Evolutionary conservation across 1,284 basidiomycete species (phyloP), one percentile per base, ranked within the genome.

Genomic region (Schizophyllum amplum): DNA sequence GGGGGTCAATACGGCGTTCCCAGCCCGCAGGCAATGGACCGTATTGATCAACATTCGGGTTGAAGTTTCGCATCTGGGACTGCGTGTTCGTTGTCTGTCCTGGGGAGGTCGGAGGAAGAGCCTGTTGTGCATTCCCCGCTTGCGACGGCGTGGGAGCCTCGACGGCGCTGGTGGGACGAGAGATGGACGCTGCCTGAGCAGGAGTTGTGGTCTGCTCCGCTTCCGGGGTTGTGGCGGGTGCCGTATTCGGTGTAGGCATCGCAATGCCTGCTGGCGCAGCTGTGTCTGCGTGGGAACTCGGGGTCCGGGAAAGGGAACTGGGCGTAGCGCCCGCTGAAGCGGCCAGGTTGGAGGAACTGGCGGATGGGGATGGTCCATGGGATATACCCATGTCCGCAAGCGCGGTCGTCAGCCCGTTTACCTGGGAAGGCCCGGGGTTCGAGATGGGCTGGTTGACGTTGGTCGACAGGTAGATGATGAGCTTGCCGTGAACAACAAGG

Each of bases 1-100:
- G 81, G 59, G 94, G 92, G 72, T 97, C 94, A 56, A 93, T 90
- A 57, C 94, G 87, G 59, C 94, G 82, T 72, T 97, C 94, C 94
- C 94, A 97, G 4, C 93, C 92, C 27, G 76, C 69, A 2, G 94
- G 94, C 22, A 97, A 74, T 25, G 87, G 79, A 5, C 92, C 92
- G 60, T 83, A 86, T 63, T 92, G 90, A 71, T 94, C 92, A 52
- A 90, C 86, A 62, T 86, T 87, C 20, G 92, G 87, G 67, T 91
- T 91, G 72, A 93, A 93, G 68, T 92, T 92, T 62, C 86, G 82
- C 65, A 77, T 71, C 64, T 80, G 74, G 9, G 72, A 76, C 59
- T 75, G 63, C 58, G 61, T 55, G 53, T 62, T 60, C 20, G 65
- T 52, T 46, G 67, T 57, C 50, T 59, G 49, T 7, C 61, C 64